These are phyloP conservation scores for Ambispora gerdemannii DNA, from an alignment of 192 early-diverging fungal species.

Conservation along the genomic window DNA sequence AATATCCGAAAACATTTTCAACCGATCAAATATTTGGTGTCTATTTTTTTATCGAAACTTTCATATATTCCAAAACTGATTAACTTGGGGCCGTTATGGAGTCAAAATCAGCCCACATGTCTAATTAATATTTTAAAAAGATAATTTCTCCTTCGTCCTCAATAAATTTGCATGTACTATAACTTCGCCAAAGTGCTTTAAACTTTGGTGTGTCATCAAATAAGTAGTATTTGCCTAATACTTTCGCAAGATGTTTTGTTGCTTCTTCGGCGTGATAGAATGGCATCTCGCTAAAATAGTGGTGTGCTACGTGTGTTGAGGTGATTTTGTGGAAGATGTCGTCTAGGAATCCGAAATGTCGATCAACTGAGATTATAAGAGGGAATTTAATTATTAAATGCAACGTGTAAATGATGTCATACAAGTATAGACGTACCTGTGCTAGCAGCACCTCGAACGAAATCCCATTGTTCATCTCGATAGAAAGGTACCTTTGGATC, in stretches of 20 bases:
- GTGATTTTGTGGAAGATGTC: conserved; percentile 76
- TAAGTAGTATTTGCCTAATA: conserved; percentile 78
- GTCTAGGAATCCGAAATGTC: conserved; percentile 87
- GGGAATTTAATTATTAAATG: not conserved
- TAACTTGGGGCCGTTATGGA: too few species aligned
- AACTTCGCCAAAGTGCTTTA: conserved; percentile 65
- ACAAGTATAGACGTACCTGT: conserved; percentile 17
- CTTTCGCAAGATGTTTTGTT: conserved; percentile 74
- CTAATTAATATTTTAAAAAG: conserved; percentile 56
- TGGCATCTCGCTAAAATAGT: conserved; percentile 96
- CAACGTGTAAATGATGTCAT: not conserved
- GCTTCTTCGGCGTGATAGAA: conserved; percentile 93
- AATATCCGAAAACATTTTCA: too few species aligned
- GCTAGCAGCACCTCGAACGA: conserved; percentile 86
- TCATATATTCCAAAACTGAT: too few species aligned
- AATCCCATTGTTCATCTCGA: conserved; percentile 79
- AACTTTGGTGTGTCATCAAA: conserved; percentile 70
- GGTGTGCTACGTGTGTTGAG: conserved; percentile 94
- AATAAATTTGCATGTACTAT: conserved; percentile 77
- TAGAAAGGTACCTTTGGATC: conserved; percentile 88
- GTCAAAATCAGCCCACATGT: not conserved
- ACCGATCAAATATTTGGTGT: too few species aligned
- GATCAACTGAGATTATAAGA: conserved; percentile 68
- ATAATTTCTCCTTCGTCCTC: conserved; percentile 85
- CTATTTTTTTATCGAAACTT: too few species aligned